Evolutionary conservation across 2,329 filamentous ascomycete genomes (phyloP).

Genomic region (Seiridium cupressi): DNA sequence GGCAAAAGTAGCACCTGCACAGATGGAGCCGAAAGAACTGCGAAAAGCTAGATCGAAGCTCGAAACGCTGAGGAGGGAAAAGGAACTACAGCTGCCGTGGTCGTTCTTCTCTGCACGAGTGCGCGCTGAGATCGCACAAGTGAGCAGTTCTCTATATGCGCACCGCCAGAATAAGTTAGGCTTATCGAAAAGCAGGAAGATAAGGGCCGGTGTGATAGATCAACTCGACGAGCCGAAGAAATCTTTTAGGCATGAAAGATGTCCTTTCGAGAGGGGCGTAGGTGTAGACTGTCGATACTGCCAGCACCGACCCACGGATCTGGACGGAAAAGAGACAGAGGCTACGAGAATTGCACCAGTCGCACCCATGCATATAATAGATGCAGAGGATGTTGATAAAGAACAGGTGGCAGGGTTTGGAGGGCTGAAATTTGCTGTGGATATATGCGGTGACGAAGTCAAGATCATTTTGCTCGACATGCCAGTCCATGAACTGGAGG

Average conservation of each 20-base stretch:
- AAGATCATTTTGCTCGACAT: conserved; percentile 16
- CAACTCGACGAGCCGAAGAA: not conserved
- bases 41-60: not conserved
- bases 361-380: conserved; percentile 21
- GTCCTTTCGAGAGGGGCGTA: not conserved
- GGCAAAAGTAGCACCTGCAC: conserved; percentile 7
- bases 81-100: conserved; percentile 14
- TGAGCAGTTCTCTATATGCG: not conserved
- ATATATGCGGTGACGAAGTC: conserved; percentile 14
- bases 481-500: not conserved
- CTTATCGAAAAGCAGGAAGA: not conserved
- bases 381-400: conserved; percentile 5
- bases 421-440: conserved; percentile 20
- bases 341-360: conserved; percentile 16
- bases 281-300: conserved; percentile 21
- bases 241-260: not conserved
- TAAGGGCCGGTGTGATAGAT: not conserved
- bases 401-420: conserved; percentile 16
- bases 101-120: conserved; percentile 1
- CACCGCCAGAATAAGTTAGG: not conserved
- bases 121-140: not conserved
- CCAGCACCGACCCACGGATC: conserved; percentile 3
- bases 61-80: conserved; percentile 1
- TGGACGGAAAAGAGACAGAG: not conserved
- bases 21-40: conserved; percentile 5